Evolutionary conservation across 75 land plant species (phyloP), one percentile per base, ranked within the genome.

Genomic region (Pinus albicaulis): DNA sequence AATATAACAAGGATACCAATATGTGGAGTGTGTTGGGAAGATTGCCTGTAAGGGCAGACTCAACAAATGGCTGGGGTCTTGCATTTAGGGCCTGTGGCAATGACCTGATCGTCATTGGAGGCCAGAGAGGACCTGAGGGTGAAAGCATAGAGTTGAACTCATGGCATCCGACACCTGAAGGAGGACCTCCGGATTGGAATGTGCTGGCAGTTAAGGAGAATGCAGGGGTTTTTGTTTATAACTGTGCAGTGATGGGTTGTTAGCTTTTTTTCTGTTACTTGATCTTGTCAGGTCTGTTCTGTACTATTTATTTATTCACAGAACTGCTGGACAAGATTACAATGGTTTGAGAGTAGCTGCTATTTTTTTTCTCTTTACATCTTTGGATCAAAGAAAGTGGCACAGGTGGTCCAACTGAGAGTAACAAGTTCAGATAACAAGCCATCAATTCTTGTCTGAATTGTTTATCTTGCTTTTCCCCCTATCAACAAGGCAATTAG

Each of bases 191-290:
- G 4, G 62, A 85, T 0, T 87, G 87, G 89, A 66, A 82, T 5
- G 87, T 82, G 44, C 82, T 87, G 70, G 36, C 73, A n/a, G 78
- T 72, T 20, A 82, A 74, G 72, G 84, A 82, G 31, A 55, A 55
- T 53, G 84, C 80, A 2, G 87, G 87, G 26, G 81, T 74, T 28
- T 90, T 90, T 71, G 88, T 90, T 55, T 83, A 80, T 77, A 90
- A 90, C 55, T 88, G 91, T 77, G 91, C 91, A 63, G 82, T 90
- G 6, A 90, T 90, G 92, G 83, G 82, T 25, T 85, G 85, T 34
- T 85, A 55, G 53, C 26, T 26, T 72, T 59, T 72, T 48, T 7
- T 10, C 53, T 48, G 53, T 48, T 48, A 48, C 44, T 34, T 66
- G 48, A 20, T 66, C 48, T 66, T 66, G 71, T 66, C 44, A 66